These are phyloP conservation scores for Apiotrichum domesticum DNA, from an alignment of 1,284 basidiomycete genomes.

Conservation along the genomic window DNA sequence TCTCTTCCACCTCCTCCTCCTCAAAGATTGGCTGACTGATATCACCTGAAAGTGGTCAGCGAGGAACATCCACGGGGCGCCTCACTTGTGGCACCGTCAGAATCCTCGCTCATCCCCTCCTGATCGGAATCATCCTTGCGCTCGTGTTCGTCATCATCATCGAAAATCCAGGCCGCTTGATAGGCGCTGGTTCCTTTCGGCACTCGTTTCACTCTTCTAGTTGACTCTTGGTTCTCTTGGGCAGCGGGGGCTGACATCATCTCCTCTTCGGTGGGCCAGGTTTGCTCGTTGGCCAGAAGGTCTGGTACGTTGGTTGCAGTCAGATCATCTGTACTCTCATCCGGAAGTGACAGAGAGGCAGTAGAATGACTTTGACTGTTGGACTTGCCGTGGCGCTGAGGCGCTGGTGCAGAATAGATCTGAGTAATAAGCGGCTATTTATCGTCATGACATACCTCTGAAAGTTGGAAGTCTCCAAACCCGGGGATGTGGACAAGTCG, in stretches of 20 bases:
- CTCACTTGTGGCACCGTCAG: not conserved
- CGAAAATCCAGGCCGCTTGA: constrained; percentile 88
- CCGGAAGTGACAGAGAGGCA: constrained; percentile 32
- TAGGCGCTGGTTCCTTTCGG: constrained; percentile 90
- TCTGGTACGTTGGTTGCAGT: constrained; percentile 83
- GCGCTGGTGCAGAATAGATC: not conserved
- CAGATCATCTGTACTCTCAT: constrained; percentile 76
- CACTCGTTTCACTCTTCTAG: constrained; percentile 58
- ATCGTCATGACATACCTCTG: constrained; percentile 54
- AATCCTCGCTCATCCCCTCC: constrained; percentile 45
- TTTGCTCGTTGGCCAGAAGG: constrained; percentile 88
- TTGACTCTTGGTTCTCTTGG: constrained; percentile 49
- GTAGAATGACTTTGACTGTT: not conserved
- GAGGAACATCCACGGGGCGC: not conserved
- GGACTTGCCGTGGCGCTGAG: not conserved
- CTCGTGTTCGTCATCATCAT: constrained; percentile 61
- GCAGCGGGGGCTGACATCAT: constrained; percentile 54
- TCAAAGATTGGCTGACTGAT: constrained; percentile 31
- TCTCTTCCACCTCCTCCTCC: constrained; percentile 63
- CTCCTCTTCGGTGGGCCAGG: constrained; percentile 98
- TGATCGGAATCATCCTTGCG: constrained; percentile 46
- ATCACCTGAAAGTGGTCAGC: constrained; percentile 23
- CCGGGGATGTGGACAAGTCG: constrained; percentile 83
- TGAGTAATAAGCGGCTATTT: not conserved
- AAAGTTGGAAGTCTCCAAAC: constrained; percentile 80